Percentiles rank a stretch among this genome's conserved stretches.
These are phyloP conservation scores for Syncephalastrum racemosum DNA, from an alignment of 371 early-diverging fungal species.

Conservation along the genomic window DNA sequence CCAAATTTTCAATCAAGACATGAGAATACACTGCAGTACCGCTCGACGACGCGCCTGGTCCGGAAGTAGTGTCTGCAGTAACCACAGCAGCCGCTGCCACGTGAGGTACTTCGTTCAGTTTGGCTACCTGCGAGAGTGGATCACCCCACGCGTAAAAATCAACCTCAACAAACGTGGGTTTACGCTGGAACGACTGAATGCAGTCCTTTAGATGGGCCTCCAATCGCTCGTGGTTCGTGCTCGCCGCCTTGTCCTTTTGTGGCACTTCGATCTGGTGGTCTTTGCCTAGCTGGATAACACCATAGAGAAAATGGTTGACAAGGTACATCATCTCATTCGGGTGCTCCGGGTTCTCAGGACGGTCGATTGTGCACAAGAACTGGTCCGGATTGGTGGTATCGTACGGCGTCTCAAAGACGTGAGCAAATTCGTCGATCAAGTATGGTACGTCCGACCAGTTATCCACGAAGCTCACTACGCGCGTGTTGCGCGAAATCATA, in stretches of 20 bases:
- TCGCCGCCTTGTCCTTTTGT: constrained; percentile 29
- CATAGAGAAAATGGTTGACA: constrained; percentile 59
- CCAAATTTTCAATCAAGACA: no score
- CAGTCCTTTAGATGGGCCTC: constrained; percentile 39
- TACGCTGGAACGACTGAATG: constrained; percentile 30
- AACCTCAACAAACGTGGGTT: constrained; percentile 70
- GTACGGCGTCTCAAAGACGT: constrained; percentile 59
- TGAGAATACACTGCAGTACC: no score
- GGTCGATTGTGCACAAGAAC: constrained; percentile 55
- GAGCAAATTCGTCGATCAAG: constrained; percentile 49
- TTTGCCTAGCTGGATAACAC: constrained; percentile 24
- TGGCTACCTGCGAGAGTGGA: constrained; percentile 41
- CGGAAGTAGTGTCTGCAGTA: no score
- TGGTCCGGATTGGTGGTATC: constrained; percentile 23
- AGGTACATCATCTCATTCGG: constrained; percentile 47
- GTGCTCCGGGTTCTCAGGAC: constrained; percentile 28
- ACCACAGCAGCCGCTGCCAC: no score
- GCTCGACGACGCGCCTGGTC: no score
- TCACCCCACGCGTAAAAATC: constrained; percentile 71
- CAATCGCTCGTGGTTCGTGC: constrained; percentile 40
- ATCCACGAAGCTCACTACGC: constrained; percentile 70
- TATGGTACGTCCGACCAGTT: background rate
- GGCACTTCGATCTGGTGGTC: constrained; percentile 27
- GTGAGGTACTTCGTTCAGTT: constrained; percentile 43
- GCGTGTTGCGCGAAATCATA: constrained; percentile 61